Conservation (phyloP, 2,329 filamentous ascomycete species). For the Sordariomycetes sp. region DNA sequence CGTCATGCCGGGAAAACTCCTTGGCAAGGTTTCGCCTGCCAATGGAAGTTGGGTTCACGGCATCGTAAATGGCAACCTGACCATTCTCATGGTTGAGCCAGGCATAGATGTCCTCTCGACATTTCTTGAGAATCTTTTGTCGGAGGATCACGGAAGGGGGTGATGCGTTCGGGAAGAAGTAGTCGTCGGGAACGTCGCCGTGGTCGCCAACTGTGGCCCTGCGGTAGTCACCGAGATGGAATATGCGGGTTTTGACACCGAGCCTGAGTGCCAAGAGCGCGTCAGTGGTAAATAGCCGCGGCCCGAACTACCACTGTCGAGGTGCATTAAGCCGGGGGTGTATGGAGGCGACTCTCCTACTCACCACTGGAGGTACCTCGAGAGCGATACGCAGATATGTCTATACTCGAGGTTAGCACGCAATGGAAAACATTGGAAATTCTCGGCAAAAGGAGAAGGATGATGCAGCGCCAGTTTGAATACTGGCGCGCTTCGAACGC, state of each 20-base stretch:
- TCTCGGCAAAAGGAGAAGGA: neutral
- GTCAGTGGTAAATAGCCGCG: neutral
- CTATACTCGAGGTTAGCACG: conserved; percentile 23
- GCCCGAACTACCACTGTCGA: neutral
- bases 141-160: conserved; percentile 84
- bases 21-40: conserved; percentile 78
- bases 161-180: conserved; percentile 93
- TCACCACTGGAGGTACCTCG: conserved; percentile 81
- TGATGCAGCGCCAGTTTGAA: neutral
- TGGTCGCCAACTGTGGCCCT: conserved; percentile 77
- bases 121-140: conserved; percentile 96
- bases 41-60: conserved; percentile 80
- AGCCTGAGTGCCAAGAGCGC: conserved; percentile 39
- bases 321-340: neutral
- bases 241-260: conserved; percentile 94
- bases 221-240: conserved; percentile 93
- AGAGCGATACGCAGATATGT: conserved; percentile 90
- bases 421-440: neutral
- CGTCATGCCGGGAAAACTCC: conserved; percentile 95
- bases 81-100: conserved; percentile 97
- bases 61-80: conserved; percentile 96
- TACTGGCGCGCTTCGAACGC: neutral
- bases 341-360: conserved; percentile 13
- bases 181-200: conserved; percentile 83
- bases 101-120: conserved; percentile 89